These are phyloP conservation scores for Candida smagusa DNA, from an alignment of 1,139 yeast genomes.

Conservation along the genomic window DNA sequence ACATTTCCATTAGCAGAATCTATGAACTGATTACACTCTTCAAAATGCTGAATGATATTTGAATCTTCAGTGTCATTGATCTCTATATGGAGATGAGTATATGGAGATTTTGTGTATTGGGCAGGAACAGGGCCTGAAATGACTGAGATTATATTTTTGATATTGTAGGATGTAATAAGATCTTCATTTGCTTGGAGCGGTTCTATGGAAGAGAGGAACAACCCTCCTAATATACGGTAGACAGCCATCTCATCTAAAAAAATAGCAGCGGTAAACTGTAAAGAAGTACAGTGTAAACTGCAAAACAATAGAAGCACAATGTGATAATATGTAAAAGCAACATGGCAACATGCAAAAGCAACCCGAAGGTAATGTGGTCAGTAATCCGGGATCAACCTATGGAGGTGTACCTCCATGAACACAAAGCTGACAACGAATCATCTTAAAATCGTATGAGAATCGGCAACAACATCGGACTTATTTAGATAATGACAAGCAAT, in stretches of 20 bases:
- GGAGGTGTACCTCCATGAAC: no score
- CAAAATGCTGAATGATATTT: slow-evolving; percentile 61
- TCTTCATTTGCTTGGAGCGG: slow-evolving; percentile 48
- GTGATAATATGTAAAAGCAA: no score
- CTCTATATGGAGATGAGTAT: slow-evolving; percentile 59
- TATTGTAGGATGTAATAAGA: slow-evolving; percentile 41
- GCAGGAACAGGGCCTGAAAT: slow-evolving; percentile 57
- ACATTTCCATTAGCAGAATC: slow-evolving; percentile 56
- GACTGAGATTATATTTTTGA: slow-evolving; percentile 69
- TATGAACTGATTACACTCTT: slow-evolving; percentile 62
- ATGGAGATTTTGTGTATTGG: slow-evolving; percentile 38
- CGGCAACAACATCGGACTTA: no score
- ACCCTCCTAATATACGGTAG: slow-evolving; percentile 59
- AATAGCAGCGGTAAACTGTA: not conserved
- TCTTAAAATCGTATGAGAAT: no score
- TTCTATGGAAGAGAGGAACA: slow-evolving; percentile 58
- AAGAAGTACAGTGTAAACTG: not conserved
- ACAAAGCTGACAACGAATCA: no score
- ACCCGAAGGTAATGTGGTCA: no score
- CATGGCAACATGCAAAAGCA: no score
- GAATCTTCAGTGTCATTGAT: slow-evolving; percentile 65
- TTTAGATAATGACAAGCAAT: no score
- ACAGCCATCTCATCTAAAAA: slow-evolving; percentile 9
- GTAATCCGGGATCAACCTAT: no score
- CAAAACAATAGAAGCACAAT: not conserved